These are phyloP conservation scores for Mytilinidion resinicola DNA, from an alignment of 495 filamentous ascomycete species.

Conservation along the genomic window DNA sequence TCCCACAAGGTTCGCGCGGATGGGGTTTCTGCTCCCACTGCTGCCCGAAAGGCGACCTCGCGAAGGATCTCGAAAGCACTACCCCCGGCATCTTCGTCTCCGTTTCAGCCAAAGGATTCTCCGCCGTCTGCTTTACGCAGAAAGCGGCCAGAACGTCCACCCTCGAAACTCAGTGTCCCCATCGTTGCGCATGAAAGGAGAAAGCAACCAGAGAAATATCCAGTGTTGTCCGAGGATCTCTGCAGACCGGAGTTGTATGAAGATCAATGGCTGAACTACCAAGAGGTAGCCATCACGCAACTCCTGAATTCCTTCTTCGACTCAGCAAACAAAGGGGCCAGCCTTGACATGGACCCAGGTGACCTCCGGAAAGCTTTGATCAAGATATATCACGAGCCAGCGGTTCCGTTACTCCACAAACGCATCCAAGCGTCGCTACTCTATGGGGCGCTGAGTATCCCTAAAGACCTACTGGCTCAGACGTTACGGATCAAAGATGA, in stretches of 20 bases:
- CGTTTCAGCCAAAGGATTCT: constrained; percentile 22
- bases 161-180: constrained; percentile 22
- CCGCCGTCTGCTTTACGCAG: constrained; percentile 25
- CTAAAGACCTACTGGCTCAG: constrained; percentile 46
- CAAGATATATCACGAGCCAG: constrained; percentile 48
- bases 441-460: constrained; percentile 54
- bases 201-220: constrained; percentile 38
- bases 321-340: constrained; percentile 21
- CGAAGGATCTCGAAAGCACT: constrained; percentile 3
- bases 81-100: constrained; percentile 15
- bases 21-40: constrained; percentile 5
- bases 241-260: constrained; percentile 54
- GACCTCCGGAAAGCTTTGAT: constrained; percentile 41
- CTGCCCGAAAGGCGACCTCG: neutral
- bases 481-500: constrained; percentile 50
- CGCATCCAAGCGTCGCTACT: constrained; percentile 58
- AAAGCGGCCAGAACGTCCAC: constrained; percentile 4
- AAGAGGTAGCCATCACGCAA: constrained; percentile 57
- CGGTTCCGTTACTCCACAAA: constrained; percentile 50
- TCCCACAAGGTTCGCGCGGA: constrained; percentile 19
- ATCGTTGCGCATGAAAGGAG: constrained; percentile 15
- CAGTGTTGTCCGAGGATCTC: constrained; percentile 51
- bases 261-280: constrained; percentile 58
- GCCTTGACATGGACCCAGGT: constrained; percentile 9
- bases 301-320: constrained; percentile 54